These are phyloP conservation scores for Stephania cephalantha DNA, from an alignment of 164 flowering plant genomes.

Conservation along the genomic window DNA sequence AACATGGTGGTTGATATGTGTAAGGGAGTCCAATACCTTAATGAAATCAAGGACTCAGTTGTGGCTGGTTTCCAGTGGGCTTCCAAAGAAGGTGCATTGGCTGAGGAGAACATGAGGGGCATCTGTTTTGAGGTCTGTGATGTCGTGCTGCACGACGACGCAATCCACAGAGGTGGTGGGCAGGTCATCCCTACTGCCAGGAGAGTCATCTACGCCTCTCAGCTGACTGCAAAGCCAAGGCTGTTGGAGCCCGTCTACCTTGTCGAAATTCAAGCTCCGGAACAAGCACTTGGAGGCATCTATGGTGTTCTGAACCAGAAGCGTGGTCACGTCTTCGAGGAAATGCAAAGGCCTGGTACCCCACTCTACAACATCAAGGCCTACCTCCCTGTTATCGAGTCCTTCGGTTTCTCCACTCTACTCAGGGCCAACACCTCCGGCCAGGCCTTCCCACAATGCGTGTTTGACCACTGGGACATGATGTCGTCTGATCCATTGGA, in stretches of 20 bases:
- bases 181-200: slow-evolving; percentile 29
- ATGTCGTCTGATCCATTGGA: slow-evolving; percentile 51
- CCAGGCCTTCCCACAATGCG: slow-evolving; percentile 57
- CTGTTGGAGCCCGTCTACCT: slow-evolving; percentile 28
- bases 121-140: slow-evolving; percentile 38
- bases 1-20: slow-evolving; percentile 35
- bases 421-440: slow-evolving; percentile 54
- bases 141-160: slow-evolving; percentile 34
- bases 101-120: slow-evolving; percentile 35
- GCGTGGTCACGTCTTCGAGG: slow-evolving; percentile 58
- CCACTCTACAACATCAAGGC: slow-evolving; percentile 57
- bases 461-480: slow-evolving; percentile 64
- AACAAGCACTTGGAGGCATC: slow-evolving; percentile 53
- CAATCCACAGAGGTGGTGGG: slow-evolving; percentile 34
- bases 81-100: slow-evolving; percentile 32
- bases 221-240: slow-evolving; percentile 30
- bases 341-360: slow-evolving; percentile 58
- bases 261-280: slow-evolving; percentile 36
- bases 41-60: slow-evolving; percentile 33
- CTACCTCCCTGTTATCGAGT: slow-evolving; percentile 48
- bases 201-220: slow-evolving; percentile 30
- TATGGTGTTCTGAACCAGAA: slow-evolving; percentile 50
- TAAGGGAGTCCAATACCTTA: slow-evolving; percentile 33
- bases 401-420: slow-evolving; percentile 41
- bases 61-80: slow-evolving; percentile 33